Conservation (phyloP, 257 asterid genomes). For the Schizonepeta tenuifolia region DNA sequence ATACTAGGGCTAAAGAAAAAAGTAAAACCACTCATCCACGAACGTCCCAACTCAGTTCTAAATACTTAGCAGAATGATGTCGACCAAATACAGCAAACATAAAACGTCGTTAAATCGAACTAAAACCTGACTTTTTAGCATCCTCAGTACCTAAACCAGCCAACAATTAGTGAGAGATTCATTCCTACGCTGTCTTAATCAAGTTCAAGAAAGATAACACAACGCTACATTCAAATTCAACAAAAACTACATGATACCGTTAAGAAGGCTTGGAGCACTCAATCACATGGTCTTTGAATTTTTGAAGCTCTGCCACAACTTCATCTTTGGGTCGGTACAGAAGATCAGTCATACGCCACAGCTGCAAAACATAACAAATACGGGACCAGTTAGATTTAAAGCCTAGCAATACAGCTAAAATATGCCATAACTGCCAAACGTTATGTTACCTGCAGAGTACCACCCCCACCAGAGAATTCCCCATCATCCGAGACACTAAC, state of each 20-base stretch:
- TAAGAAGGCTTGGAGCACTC: constrained; percentile 65
- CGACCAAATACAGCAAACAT: not conserved
- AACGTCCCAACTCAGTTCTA: not conserved
- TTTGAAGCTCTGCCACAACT: constrained; percentile 79
- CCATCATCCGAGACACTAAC: constrained; percentile 93
- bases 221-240: constrained; percentile 18
- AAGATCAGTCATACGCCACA: constrained; percentile 96
- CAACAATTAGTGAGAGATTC: constrained; percentile 20
- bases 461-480: constrained; percentile 87
- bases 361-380: constrained; percentile 47
- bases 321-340: constrained; percentile 86
- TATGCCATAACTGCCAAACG: not conserved
- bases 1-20: no score
- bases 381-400: constrained; percentile 8
- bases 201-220: constrained; percentile 8
- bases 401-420: constrained; percentile 18
- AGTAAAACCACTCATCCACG: no score
- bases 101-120: constrained; percentile 21
- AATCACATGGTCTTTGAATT: constrained; percentile 82
- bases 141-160: constrained; percentile 12
- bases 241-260: not conserved
- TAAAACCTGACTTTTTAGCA: not conserved
- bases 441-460: constrained; percentile 85
- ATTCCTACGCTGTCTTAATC: constrained; percentile 18
- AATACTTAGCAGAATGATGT: not conserved